Conservation (phyloP, 2,329 filamentous ascomycete species). For the Colletotrichum paranaense region DNA sequence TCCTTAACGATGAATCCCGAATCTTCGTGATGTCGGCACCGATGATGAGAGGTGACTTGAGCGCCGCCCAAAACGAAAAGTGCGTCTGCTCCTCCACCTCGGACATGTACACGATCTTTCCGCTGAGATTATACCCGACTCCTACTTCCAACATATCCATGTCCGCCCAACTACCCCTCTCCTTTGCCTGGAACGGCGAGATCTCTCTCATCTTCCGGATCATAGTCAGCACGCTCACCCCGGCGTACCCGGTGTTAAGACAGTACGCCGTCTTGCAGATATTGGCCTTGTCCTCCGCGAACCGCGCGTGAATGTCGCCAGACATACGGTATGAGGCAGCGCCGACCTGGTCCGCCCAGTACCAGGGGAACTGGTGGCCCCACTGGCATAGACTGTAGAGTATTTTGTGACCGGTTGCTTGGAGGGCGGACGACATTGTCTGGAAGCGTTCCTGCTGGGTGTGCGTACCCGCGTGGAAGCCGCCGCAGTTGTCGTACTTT, state of each 20-base stretch:
- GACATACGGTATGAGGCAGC: slow-evolving; percentile 47
- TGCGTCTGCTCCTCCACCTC: slow-evolving; percentile 52
- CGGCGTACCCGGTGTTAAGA: slow-evolving; percentile 47
- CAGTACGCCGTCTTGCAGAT: slow-evolving; percentile 47
- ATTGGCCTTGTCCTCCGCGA: slow-evolving; percentile 39
- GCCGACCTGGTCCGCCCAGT: slow-evolving; percentile 38
- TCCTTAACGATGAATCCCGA: slow-evolving; percentile 22
- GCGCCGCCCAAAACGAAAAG: slow-evolving; percentile 57
- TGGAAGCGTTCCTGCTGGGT: slow-evolving; percentile 57
- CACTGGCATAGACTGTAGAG: slow-evolving; percentile 48
- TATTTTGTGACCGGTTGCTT: slow-evolving; percentile 44
- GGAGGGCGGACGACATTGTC: slow-evolving; percentile 46
- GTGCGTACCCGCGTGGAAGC: slow-evolving; percentile 60
- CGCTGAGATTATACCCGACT: slow-evolving; percentile 46
- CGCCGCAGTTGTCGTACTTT: slow-evolving; percentile 64
- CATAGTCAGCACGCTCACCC: slow-evolving; percentile 44
- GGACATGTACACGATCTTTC: slow-evolving; percentile 35
- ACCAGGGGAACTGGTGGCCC: slow-evolving; percentile 42
- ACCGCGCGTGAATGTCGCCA: slow-evolving; percentile 46
- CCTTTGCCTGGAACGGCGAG: slow-evolving; percentile 43
- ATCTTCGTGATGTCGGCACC: slow-evolving; percentile 50
- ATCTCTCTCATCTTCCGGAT: slow-evolving; percentile 49
- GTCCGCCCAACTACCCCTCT: slow-evolving; percentile 43
- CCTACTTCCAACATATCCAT: slow-evolving; percentile 57
- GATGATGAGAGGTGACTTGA: slow-evolving; percentile 57